A percentile compares a stretch with the other conserved stretches of the same genome.
These are phyloP conservation scores for Parasitella parasitica DNA, from an alignment of 371 early-diverging fungal genomes.

Conservation along the genomic window DNA sequence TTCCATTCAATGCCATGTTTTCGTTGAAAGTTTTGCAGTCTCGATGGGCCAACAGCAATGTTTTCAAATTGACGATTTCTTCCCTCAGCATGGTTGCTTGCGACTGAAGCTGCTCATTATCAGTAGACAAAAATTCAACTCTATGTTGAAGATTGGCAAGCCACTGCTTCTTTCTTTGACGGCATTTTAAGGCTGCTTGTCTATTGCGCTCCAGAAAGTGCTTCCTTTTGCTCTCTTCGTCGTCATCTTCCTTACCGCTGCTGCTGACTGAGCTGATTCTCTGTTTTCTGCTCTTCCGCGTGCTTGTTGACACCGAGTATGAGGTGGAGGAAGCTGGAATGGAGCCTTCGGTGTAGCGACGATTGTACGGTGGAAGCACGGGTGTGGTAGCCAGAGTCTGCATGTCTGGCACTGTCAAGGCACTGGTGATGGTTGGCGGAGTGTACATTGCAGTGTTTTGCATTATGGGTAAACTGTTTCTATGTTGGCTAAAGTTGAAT, in stretches of 20 bases:
- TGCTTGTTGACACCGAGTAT: neutral
- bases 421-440: neutral
- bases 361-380: neutral
- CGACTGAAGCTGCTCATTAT: conserved; percentile 70
- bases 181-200: conserved; percentile 85
- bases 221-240: conserved; percentile 52
- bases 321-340: neutral
- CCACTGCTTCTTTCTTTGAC: conserved; percentile 89
- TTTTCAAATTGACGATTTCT: conserved; percentile 71
- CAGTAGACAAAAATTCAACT: conserved; percentile 67
- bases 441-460: neutral
- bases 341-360: conserved; percentile 16
- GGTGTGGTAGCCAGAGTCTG: neutral
- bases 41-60: conserved; percentile 72
- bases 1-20: too few species aligned
- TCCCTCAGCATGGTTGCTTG: conserved; percentile 71
- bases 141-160: conserved; percentile 73
- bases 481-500: conserved; percentile 2
- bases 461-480: conserved; percentile 3
- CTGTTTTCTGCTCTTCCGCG: neutral
- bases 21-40: conserved; percentile 71
- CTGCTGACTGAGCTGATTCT: neutral
- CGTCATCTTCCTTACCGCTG: neutral
- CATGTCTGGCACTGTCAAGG: neutral
- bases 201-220: conserved; percentile 81